Percentiles rank a stretch among this genome's conserved stretches.
phyloP scores from a whole-genome alignment of 345 rosid genomes.

The Sisymbrium irio region DNA sequence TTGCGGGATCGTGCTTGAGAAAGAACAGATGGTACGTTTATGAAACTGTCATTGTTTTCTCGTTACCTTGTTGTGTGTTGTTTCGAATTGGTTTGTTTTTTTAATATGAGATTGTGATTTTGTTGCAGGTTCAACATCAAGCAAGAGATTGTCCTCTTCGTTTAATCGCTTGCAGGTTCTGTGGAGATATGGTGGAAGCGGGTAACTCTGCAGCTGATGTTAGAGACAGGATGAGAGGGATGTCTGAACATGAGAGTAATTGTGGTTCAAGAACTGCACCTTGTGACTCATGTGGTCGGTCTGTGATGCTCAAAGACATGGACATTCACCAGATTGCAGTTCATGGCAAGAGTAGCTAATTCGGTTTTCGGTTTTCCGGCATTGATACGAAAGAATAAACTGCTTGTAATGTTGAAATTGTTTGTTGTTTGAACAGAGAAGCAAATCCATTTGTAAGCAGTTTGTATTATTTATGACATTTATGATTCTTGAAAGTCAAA shows the following conservation, averaged over 20 bases:
- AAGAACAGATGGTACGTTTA: constrained; percentile 71
- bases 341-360: constrained; percentile 62
- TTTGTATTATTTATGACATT: constrained; percentile 9
- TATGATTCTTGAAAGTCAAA: constrained; percentile 20
- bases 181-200: constrained; percentile 95
- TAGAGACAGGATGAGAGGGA: constrained; percentile 81
- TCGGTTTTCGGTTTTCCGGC: neutral
- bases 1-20: constrained; percentile 78
- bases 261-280: constrained; percentile 96
- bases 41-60: neutral
- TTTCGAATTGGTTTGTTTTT: neutral
- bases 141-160: constrained; percentile 65
- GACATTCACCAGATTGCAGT: constrained; percentile 92
- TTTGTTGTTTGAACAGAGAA: constrained; percentile 16
- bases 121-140: constrained; percentile 75
- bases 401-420: constrained; percentile 4
- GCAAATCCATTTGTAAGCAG: constrained; percentile 16
- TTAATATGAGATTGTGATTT: neutral
- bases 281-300: constrained; percentile 91
- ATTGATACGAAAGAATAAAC: neutral
- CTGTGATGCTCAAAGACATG: constrained; percentile 96
- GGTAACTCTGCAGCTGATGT: constrained; percentile 67
- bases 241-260: constrained; percentile 86
- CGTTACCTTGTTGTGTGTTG: neutral
- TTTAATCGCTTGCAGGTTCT: constrained; percentile 71